A percentile compares a stretch with the other conserved stretches of the same genome.
Conservation (phyloP, 139 green algal species). For the Yamagishiella unicocca region DNA sequence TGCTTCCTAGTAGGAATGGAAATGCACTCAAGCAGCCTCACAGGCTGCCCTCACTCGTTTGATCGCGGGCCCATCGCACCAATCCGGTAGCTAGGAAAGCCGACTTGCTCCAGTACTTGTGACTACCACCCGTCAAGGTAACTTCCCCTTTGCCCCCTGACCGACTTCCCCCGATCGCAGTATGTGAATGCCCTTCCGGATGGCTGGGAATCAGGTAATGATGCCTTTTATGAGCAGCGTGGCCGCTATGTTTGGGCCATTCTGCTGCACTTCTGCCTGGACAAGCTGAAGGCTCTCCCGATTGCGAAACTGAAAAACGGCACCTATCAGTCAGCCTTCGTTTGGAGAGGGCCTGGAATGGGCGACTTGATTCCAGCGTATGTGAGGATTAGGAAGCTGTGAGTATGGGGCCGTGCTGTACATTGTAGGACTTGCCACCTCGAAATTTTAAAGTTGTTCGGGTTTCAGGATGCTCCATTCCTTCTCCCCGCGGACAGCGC, state of each 20-base stretch:
- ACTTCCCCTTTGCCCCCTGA: background rate
- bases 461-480: too few species aligned
- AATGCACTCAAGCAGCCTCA: too few species aligned
- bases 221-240: background rate
- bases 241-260: background rate
- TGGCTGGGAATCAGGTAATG: background rate
- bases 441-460: too few species aligned
- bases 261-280: background rate
- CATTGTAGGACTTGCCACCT: background rate
- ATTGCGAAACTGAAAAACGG: background rate
- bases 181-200: background rate
- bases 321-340: background rate
- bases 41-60: background rate
- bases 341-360: background rate
- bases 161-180: background rate
- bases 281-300: background rate
- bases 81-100: too few species aligned
- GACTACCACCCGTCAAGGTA: background rate
- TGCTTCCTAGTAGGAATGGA: background rate
- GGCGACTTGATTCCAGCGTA: background rate
- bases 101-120: too few species aligned
- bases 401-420: background rate
- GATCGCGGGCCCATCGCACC: background rate
- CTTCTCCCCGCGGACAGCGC: too few species aligned
- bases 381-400: background rate